A percentile compares a stretch with the other conserved stretches of the same genome.
Conservation (phyloP, 164 flowering plant genomes). For the Liriodendron chinense region DNA sequence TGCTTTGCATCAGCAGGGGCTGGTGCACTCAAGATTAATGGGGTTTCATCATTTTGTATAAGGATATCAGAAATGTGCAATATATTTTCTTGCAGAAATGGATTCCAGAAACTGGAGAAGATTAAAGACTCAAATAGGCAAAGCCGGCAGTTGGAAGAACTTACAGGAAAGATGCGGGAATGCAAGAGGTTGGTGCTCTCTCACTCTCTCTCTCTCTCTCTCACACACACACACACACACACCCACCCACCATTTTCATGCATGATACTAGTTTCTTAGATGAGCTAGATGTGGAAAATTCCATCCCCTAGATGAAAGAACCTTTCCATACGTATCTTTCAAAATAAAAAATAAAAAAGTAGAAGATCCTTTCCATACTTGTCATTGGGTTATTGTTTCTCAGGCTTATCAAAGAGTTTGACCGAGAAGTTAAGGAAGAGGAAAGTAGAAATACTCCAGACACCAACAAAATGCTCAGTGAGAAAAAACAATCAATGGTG, state of each 20-base stretch:
- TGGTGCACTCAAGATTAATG: no score
- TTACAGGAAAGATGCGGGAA: slow-evolving; percentile 85
- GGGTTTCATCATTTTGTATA: no score
- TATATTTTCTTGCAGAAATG: slow-evolving; percentile 50
- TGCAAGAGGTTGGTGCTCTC: slow-evolving; percentile 67
- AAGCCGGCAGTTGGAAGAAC: slow-evolving; percentile 88
- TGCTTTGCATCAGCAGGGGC: no score
- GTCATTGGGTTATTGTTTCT: not conserved
- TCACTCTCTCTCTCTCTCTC: not conserved
- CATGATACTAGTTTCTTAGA: no score
- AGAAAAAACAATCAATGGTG: slow-evolving; percentile 83
- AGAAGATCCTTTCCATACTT: no score
- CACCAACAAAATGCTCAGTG: slow-evolving; percentile 62
- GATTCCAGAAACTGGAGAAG: slow-evolving; percentile 92
- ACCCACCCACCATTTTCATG: no score
- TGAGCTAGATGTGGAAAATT: no score
- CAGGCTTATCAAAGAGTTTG: slow-evolving; percentile 90
- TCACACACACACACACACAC: no score
- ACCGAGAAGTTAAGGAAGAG: slow-evolving; percentile 60
- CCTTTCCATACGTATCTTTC: not conserved
- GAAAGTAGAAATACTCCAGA: slow-evolving; percentile 48
- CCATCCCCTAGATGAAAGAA: no score
- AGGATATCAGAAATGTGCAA: not conserved
- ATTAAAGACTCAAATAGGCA: slow-evolving; percentile 74
- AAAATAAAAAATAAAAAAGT: no score